Evolutionary conservation across 306 rosid species (phyloP).

Genomic region (Prunus mongolica): DNA sequence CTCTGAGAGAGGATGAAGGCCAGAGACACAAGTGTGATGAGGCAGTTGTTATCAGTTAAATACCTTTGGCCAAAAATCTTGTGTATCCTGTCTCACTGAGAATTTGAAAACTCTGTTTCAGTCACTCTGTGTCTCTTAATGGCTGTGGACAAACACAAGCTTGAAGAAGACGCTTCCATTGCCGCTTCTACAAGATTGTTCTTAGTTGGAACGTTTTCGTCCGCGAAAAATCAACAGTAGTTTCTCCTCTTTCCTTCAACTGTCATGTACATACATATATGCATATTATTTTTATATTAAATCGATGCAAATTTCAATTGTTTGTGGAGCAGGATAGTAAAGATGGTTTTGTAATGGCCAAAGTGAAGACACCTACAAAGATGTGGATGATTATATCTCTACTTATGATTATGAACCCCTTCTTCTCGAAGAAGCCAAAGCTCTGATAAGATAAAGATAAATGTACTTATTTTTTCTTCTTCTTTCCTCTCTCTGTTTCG

Average conservation of each 20-base stretch:
- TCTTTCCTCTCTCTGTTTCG: background rate
- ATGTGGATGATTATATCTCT: conserved; percentile 71
- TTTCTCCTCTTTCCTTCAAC: background rate
- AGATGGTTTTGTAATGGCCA: conserved; percentile 34
- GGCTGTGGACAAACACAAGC: conserved; percentile 64
- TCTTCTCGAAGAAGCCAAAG: conserved; percentile 74
- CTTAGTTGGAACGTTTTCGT: conserved; percentile 76
- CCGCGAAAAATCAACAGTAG: conserved; percentile 40
- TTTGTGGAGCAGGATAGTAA: background rate
- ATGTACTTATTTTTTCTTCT: conserved; percentile 25
- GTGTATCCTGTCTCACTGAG: too few species aligned
- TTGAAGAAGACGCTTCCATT: conserved; percentile 55
- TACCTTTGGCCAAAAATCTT: too few species aligned
- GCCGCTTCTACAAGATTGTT: conserved; percentile 66
- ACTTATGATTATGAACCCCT: conserved; percentile 89
- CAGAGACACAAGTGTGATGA: too few species aligned
- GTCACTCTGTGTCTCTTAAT: conserved; percentile 18
- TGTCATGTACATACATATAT: background rate
- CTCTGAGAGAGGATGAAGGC: too few species aligned
- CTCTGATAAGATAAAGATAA: conserved; percentile 59
- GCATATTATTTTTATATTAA: background rate
- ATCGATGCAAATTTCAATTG: background rate
- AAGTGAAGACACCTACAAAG: conserved; percentile 48
- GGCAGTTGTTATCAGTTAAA: too few species aligned
- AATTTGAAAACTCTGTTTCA: too few species aligned